Percentiles rank a stretch among this genome's conserved stretches.
Conservation (phyloP, 2,329 filamentous ascomycete species). For the Exophiala lecanii-corni region DNA sequence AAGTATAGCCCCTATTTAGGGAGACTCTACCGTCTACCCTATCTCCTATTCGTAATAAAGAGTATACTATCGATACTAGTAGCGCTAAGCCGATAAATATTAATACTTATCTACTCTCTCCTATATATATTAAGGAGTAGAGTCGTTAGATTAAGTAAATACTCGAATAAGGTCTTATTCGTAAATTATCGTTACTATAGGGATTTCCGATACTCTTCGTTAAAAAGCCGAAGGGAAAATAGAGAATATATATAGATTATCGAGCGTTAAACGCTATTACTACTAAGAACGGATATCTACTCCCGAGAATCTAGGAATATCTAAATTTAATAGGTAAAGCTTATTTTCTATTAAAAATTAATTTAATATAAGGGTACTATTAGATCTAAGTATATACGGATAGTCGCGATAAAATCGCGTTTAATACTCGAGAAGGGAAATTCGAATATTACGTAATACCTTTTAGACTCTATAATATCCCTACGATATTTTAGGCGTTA, state of each 20-base stretch:
- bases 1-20: background rate
- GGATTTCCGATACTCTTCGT: background rate
- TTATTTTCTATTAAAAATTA: background rate
- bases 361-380: background rate
- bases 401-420: slow-evolving; percentile 14
- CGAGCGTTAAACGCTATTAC: background rate
- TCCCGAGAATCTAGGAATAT: background rate
- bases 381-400: background rate
- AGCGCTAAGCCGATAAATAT: background rate
- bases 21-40: background rate
- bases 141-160: background rate
- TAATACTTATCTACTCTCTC: background rate
- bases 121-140: background rate
- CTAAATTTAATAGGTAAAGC: background rate
- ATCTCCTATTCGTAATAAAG: background rate
- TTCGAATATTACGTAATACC: slow-evolving; percentile 22
- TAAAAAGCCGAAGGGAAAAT: background rate
- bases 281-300: background rate
- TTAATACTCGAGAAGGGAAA: slow-evolving; percentile 14
- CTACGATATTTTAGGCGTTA: slow-evolving; percentile 13
- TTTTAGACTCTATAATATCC: slow-evolving; percentile 15
- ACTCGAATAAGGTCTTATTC: background rate
- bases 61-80: background rate
- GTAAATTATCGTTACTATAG: background rate
- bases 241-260: background rate